phyloP scores from a whole-genome alignment of 495 filamentous ascomycete species.

The Trichoderma orchidacearum region DNA sequence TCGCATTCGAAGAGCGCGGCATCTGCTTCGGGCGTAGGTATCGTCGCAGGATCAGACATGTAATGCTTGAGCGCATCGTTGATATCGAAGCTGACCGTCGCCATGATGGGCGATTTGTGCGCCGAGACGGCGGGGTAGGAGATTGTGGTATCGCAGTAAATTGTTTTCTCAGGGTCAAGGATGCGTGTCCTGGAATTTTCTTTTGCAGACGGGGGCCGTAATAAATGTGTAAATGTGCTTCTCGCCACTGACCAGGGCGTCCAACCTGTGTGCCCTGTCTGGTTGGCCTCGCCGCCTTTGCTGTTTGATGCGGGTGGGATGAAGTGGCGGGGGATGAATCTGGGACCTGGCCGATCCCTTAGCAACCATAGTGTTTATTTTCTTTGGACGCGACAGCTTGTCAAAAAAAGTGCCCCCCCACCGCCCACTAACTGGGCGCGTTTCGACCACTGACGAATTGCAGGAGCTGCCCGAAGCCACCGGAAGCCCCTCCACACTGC shows the following conservation, averaged over 20 bases:
- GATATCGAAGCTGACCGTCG: constrained; percentile 73
- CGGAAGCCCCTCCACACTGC: not conserved
- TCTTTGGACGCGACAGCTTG: constrained; percentile 4
- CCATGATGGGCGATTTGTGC: constrained; percentile 43
- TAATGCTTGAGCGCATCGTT: constrained; percentile 93
- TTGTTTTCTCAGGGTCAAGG: not conserved
- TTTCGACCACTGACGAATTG: not conserved
- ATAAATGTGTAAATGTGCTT: too few relatives aligned
- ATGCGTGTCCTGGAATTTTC: too few relatives aligned
- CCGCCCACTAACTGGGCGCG: not conserved
- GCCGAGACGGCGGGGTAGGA: constrained; percentile 6
- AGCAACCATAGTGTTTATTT: constrained; percentile 15
- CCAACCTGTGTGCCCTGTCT: not conserved
- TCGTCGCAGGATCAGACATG: constrained; percentile 72
- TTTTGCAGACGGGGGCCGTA: too few relatives aligned
- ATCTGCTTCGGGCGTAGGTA: constrained; percentile 82
- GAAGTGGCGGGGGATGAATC: not conserved
- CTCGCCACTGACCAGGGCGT: too few relatives aligned
- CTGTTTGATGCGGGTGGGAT: not conserved
- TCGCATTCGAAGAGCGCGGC: constrained; percentile 79
- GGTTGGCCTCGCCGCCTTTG: not conserved
- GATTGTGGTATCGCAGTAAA: not conserved
- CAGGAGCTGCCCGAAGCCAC: not conserved
- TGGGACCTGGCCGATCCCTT: not conserved
- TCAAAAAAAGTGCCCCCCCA: not conserved